Evolutionary conservation across 2,329 filamentous ascomycete genomes (phyloP).

Genomic region (Cytospora piceicola): DNA sequence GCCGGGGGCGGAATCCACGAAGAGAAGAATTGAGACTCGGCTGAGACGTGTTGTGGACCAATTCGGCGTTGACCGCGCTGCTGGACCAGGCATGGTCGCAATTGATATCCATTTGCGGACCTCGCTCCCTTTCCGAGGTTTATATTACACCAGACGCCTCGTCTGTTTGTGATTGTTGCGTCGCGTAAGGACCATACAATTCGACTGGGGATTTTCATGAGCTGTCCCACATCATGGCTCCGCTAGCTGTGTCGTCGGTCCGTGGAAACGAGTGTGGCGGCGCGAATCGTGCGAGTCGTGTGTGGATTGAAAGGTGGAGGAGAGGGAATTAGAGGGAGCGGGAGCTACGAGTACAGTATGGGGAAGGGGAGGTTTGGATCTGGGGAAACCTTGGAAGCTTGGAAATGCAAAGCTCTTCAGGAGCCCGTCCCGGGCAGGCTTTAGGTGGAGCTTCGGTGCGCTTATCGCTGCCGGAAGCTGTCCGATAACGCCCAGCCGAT

Average conservation of each 20-base stretch:
- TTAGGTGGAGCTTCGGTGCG: constrained; percentile 21
- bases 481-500: constrained; percentile 40
- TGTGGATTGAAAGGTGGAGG: constrained; percentile 4
- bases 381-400: constrained; percentile 13
- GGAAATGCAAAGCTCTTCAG: constrained; percentile 22
- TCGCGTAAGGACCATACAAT: constrained; percentile 63
- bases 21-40: constrained; percentile 25
- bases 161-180: constrained; percentile 56
- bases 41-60: constrained; percentile 9
- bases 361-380: background rate
- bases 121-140: constrained; percentile 12
- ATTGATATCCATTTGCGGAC: constrained; percentile 23
- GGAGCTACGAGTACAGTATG: background rate
- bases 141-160: constrained; percentile 8
- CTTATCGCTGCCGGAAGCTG: constrained; percentile 23
- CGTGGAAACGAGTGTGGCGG: constrained; percentile 26
- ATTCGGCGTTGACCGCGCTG: constrained; percentile 6
- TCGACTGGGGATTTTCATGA: constrained; percentile 64
- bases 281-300: constrained; percentile 13
- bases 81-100: constrained; percentile 22
- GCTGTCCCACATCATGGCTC: constrained; percentile 55
- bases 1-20: constrained; percentile 23
- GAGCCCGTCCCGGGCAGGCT: constrained; percentile 9
- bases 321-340: background rate
- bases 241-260: constrained; percentile 37